Percentiles rank a stretch among this genome's conserved stretches.
These are phyloP conservation scores for Phytophthora nicotianae DNA, from an alignment of 352 stramenopile genomes.

Conservation along the genomic window DNA sequence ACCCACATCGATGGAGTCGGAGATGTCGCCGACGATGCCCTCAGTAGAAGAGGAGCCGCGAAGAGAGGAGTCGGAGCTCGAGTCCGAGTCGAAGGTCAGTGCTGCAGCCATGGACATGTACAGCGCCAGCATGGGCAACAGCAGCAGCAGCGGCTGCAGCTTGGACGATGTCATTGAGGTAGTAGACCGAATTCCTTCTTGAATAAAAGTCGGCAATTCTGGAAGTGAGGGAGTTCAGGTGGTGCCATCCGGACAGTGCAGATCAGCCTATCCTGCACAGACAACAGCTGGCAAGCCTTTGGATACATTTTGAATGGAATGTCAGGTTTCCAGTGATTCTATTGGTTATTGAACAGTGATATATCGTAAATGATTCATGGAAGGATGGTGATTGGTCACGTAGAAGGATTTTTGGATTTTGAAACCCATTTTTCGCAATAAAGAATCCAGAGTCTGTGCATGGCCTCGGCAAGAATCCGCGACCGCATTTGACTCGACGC, in stretches of 20 bases:
- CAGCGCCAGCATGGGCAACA: slow-evolving; percentile 25
- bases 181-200: neutral
- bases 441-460: slow-evolving; percentile 19
- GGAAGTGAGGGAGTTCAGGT: slow-evolving; percentile 19
- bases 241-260: slow-evolving; percentile 2
- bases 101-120: slow-evolving; percentile 10
- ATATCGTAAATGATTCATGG: slow-evolving; percentile 3
- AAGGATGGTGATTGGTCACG: slow-evolving; percentile 5
- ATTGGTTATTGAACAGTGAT: neutral
- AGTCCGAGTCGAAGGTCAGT: slow-evolving; percentile 15
- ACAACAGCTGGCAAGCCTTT: neutral
- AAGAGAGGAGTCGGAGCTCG: slow-evolving; percentile 4
- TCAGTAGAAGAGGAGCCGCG: slow-evolving; percentile 31
- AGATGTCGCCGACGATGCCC: slow-evolving; percentile 28
- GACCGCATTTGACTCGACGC: slow-evolving; percentile 21
- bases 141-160: slow-evolving; percentile 21
- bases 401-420: slow-evolving; percentile 6
- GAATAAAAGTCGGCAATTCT: slow-evolving; percentile 10
- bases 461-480: slow-evolving; percentile 14
- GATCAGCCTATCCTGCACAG: slow-evolving; percentile 13
- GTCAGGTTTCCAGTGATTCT: neutral
- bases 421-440: neutral
- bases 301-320: neutral
- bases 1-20: slow-evolving; percentile 36
- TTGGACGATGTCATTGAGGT: slow-evolving; percentile 12